A percentile compares a stretch with the other conserved stretches of the same genome.
phyloP scores from a whole-genome alignment of 305 asterid species.

The Caryopteris hybrid region DNA sequence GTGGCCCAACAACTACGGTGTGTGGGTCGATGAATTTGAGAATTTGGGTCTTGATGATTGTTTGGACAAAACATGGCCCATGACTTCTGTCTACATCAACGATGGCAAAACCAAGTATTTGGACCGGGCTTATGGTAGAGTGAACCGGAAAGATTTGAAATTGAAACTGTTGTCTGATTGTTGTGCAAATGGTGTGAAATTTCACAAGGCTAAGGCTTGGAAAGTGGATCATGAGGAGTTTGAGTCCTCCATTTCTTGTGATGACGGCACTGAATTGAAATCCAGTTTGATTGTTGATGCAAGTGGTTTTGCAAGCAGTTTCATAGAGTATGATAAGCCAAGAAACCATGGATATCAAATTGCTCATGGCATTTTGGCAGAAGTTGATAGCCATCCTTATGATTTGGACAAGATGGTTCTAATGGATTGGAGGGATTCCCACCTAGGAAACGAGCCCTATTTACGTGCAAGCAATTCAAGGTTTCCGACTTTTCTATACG shows the following conservation, averaged over 20 bases:
- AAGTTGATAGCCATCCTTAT: conserved; percentile 75
- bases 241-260: conserved; percentile 62
- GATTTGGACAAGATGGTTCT: conserved; percentile 86
- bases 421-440: conserved; percentile 97
- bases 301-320: conserved; percentile 64
- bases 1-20: conserved; percentile 93
- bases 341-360: conserved; percentile 77
- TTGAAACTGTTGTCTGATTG: conserved; percentile 51
- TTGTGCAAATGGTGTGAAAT: conserved; percentile 48
- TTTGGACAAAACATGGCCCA: conserved; percentile 72
- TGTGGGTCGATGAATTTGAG: conserved; percentile 90
- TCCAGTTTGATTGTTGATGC: conserved; percentile 79
- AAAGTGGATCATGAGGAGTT: conserved; percentile 63
- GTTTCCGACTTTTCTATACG: conserved; percentile 73
- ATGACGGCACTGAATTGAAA: conserved; percentile 58
- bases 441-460: conserved; percentile 76
- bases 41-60: conserved; percentile 60
- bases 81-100: conserved; percentile 47
- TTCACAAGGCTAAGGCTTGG: conserved; percentile 60
- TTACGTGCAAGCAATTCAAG: conserved; percentile 42
- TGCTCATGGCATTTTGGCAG: conserved; percentile 90
- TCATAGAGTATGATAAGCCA: conserved; percentile 63
- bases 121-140: conserved; percentile 76
- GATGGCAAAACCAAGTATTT: conserved; percentile 61
- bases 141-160: conserved; percentile 51